phyloP scores from a whole-genome alignment of 75 land plant species.

The Pinus albicaulis region DNA sequence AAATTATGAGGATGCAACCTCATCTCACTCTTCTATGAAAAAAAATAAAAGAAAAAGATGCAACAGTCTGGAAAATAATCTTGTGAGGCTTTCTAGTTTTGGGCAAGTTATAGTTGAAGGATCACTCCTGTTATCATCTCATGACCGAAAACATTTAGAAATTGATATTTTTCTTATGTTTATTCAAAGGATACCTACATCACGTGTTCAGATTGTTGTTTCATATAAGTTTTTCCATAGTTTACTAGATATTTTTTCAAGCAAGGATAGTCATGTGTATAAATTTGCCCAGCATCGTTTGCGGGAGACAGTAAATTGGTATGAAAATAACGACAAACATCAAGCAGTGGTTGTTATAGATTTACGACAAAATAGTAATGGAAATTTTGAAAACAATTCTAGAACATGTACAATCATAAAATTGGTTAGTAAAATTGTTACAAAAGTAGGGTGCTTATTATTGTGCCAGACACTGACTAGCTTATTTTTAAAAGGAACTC shows the following conservation, averaged over 20 bases:
- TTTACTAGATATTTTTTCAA: slow-evolving; percentile 72
- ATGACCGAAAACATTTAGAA: slow-evolving; percentile 91
- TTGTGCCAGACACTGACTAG: slow-evolving; percentile 48
- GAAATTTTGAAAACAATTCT: slow-evolving; percentile 75
- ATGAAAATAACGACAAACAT: slow-evolving; percentile 37
- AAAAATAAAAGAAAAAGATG: slow-evolving; percentile 50
- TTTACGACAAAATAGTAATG: slow-evolving; percentile 70
- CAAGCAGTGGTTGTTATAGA: slow-evolving; percentile 53
- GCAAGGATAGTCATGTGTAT: slow-evolving; percentile 65
- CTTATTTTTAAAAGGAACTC: slow-evolving; percentile 62
- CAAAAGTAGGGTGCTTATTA: slow-evolving; percentile 47
- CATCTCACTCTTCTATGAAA: slow-evolving; percentile 43
- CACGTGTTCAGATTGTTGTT: slow-evolving; percentile 44
- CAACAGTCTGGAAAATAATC: slow-evolving; percentile 41
- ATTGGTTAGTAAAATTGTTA: slow-evolving; percentile 45
- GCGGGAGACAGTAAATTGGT: slow-evolving; percentile 58
- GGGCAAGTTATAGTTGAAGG: slow-evolving; percentile 77
- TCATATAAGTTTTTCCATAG: slow-evolving; percentile 77
- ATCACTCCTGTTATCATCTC: slow-evolving; percentile 79
- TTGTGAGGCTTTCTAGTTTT: slow-evolving; percentile 40
- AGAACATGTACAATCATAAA: slow-evolving; percentile 62
- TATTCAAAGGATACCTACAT: slow-evolving; percentile 64
- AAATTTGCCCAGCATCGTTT: slow-evolving; percentile 73
- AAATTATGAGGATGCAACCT: slow-evolving; percentile 18
- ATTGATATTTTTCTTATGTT: slow-evolving; percentile 71